These are phyloP conservation scores for Gastrolobium bilobum DNA, from an alignment of 306 rosid genomes.

Conservation along the genomic window DNA sequence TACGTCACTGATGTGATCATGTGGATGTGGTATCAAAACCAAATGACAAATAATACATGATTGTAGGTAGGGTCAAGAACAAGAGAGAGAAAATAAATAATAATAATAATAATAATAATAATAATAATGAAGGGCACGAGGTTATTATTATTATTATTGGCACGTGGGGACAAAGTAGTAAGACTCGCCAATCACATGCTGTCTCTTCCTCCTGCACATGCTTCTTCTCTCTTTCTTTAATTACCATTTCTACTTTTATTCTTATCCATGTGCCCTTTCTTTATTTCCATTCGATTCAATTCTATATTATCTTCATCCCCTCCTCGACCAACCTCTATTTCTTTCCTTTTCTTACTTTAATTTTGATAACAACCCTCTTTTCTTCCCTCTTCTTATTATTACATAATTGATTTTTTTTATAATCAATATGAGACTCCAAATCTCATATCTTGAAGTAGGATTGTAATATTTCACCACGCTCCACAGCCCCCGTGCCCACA, in stretches of 20 bases:
- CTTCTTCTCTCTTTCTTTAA: not conserved
- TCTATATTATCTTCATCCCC: not conserved
- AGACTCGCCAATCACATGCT: conserved; percentile 42
- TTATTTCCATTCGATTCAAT: conserved; percentile 27
- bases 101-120: not conserved
- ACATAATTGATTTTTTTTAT: too few relatives aligned
- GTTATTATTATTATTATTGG: not conserved
- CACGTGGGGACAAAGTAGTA: not conserved
- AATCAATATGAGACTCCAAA: too few relatives aligned
- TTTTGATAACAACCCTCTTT: not conserved
- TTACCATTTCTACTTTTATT: not conserved
- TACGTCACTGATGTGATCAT: too few relatives aligned
- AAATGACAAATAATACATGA: too few relatives aligned
- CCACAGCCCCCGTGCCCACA: too few relatives aligned
- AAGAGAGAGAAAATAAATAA: too few relatives aligned
- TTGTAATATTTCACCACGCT: too few relatives aligned
- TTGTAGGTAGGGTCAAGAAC: too few relatives aligned
- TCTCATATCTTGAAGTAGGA: too few relatives aligned
- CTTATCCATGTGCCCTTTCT: conserved; percentile 42
- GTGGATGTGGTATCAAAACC: too few relatives aligned
- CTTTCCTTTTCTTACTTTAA: conserved; percentile 4
- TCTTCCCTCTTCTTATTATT: too few relatives aligned
- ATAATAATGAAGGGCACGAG: conserved; percentile 4
- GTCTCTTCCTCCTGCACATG: conserved; percentile 5
- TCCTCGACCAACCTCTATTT: not conserved